These are phyloP conservation scores for Xerocomellus dryophilus DNA, from an alignment of 768 basidiomycete species.

Conservation along the genomic window DNA sequence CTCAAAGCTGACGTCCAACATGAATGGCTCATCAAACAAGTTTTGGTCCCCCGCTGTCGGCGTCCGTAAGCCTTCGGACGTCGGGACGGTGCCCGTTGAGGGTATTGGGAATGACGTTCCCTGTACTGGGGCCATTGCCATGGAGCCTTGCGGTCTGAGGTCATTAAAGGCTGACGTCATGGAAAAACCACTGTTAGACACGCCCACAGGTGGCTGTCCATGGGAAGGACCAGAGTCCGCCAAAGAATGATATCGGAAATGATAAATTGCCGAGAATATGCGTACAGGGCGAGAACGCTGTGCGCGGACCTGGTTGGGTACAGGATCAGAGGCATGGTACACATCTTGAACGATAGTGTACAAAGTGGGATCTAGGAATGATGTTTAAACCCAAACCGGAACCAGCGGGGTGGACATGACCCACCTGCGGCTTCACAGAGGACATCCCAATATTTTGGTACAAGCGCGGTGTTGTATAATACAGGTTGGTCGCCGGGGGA, in stretches of 20 bases:
- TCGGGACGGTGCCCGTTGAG: neutral
- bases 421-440: constrained; percentile 55
- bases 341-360: constrained; percentile 70
- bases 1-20: constrained; percentile 30
- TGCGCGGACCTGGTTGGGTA: constrained; percentile 18
- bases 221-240: constrained; percentile 6
- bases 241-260: constrained; percentile 44
- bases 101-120: constrained; percentile 9
- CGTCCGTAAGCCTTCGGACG: neutral
- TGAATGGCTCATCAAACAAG: constrained; percentile 29
- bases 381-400: neutral
- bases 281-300: constrained; percentile 29
- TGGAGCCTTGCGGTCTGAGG: constrained; percentile 1
- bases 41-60: constrained; percentile 18
- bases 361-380: constrained; percentile 55
- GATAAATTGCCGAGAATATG: constrained; percentile 59
- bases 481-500: constrained; percentile 29
- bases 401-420: constrained; percentile 12
- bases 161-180: constrained; percentile 15
- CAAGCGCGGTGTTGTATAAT: constrained; percentile 59
- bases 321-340: constrained; percentile 27
- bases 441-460: constrained; percentile 63
- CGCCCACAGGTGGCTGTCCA: constrained; percentile 10
- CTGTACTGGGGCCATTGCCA: neutral
- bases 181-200: constrained; percentile 11